phyloP scores from a whole-genome alignment of 1,284 basidiomycete genomes.

The Puccinia polysora region DNA sequence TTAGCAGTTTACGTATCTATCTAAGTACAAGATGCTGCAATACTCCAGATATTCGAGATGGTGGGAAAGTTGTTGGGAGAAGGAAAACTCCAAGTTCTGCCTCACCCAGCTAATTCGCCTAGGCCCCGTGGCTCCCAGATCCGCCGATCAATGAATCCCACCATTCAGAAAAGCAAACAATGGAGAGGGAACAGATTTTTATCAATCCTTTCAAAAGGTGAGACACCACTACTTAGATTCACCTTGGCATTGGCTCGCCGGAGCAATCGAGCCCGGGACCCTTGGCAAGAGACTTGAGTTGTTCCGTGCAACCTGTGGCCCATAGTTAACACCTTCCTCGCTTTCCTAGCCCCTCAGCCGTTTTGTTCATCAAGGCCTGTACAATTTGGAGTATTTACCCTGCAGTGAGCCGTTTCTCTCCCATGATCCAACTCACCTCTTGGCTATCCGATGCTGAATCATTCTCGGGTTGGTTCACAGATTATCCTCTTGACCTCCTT shows the following conservation, averaged over 20 bases:
- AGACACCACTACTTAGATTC: not conserved
- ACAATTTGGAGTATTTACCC: constrained; percentile 35
- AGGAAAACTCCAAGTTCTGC: too few relatives aligned
- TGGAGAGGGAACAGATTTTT: constrained; percentile 19
- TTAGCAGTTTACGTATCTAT: too few relatives aligned
- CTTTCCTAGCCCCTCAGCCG: constrained; percentile 17
- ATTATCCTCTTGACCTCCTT: constrained; percentile 15
- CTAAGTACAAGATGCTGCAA: too few relatives aligned
- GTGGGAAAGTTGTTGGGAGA: too few relatives aligned
- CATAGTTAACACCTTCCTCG: not conserved
- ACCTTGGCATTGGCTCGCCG: not conserved
- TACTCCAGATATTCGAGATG: too few relatives aligned
- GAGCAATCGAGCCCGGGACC: not conserved
- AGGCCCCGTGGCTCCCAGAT: too few relatives aligned
- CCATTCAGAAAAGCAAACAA: too few relatives aligned
- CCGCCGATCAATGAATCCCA: too few relatives aligned
- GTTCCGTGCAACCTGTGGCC: too few relatives aligned
- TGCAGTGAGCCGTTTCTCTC: not conserved
- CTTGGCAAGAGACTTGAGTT: too few relatives aligned
- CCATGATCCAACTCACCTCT: not conserved
- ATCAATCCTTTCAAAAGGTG: constrained; percentile 16
- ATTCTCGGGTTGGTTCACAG: not conserved
- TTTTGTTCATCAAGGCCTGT: constrained; percentile 30
- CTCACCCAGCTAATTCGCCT: too few relatives aligned
- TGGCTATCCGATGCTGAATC: not conserved